phyloP scores from a whole-genome alignment of 768 basidiomycete genomes.

The Rhodotorula paludigena region DNA sequence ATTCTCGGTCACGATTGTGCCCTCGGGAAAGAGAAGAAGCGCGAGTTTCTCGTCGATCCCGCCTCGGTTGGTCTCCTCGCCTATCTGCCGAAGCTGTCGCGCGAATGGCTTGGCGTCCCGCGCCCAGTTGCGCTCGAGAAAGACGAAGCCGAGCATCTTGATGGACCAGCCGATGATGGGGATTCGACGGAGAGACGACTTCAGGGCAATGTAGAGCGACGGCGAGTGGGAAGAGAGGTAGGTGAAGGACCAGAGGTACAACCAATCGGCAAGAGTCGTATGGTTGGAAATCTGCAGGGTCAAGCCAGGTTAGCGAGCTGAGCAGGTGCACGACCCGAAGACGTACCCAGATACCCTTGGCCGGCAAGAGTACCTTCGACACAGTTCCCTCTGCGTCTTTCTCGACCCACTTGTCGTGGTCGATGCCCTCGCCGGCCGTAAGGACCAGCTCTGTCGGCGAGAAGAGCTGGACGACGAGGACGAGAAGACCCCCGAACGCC shows the following conservation, averaged over 20 bases:
- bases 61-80: constrained; percentile 40
- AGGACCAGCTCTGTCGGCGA: constrained; percentile 68
- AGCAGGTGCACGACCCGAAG: background rate
- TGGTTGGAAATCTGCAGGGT: constrained; percentile 72
- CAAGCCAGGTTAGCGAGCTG: background rate
- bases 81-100: constrained; percentile 55
- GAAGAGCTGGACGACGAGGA: constrained; percentile 74
- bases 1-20: constrained; percentile 81
- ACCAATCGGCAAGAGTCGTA: constrained; percentile 56
- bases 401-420: constrained; percentile 56
- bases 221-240: constrained; percentile 67
- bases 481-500: constrained; percentile 42
- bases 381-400: constrained; percentile 59
- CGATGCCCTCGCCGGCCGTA: constrained; percentile 53
- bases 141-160: constrained; percentile 90
- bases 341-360: constrained; percentile 49
- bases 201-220: constrained; percentile 80
- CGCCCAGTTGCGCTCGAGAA: constrained; percentile 89
- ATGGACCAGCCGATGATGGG: constrained; percentile 86
- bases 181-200: constrained; percentile 76
- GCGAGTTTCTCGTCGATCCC: constrained; percentile 56
- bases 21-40: constrained; percentile 89
- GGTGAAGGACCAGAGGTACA: constrained; percentile 69
- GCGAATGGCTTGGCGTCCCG: constrained; percentile 68
- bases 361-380: constrained; percentile 63